phyloP scores from a whole-genome alignment of 1,284 basidiomycete species.

The Pyrrhoderma noxium region DNA sequence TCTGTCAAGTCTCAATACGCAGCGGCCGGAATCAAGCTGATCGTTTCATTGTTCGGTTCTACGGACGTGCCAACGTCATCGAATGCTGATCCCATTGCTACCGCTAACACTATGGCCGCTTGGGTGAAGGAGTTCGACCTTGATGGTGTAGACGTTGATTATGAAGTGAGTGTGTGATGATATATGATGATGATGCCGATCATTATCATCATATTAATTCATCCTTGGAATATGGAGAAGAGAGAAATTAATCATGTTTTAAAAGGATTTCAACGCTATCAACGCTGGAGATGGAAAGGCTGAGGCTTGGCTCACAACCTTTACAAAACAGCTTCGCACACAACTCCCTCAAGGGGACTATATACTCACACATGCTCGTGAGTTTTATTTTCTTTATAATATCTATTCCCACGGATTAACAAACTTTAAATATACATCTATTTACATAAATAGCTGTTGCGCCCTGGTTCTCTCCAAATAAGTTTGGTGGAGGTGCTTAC shows the following conservation, averaged over 20 bases:
- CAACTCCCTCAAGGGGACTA: slow-evolving; percentile 30
- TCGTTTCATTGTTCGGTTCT: slow-evolving; percentile 52
- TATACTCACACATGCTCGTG: slow-evolving; percentile 34
- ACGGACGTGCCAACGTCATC: slow-evolving; percentile 44
- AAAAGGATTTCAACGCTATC: slow-evolving; percentile 43
- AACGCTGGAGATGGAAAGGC: slow-evolving; percentile 32
- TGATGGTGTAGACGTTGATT: slow-evolving; percentile 52
- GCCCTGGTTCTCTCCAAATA: slow-evolving; percentile 40
- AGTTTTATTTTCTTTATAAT: slow-evolving; percentile 34
- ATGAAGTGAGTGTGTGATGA: slow-evolving; percentile 32
- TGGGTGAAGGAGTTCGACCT: slow-evolving; percentile 44
- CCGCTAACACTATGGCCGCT: slow-evolving; percentile 40
- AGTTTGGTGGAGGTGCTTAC: slow-evolving; percentile 52
- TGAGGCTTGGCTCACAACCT: slow-evolving; percentile 36
- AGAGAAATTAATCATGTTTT: background rate
- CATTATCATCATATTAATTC: too few relatives aligned
- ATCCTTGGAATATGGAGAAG: too few relatives aligned
- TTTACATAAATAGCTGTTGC: slow-evolving; percentile 8
- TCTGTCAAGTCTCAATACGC: slow-evolving; percentile 42
- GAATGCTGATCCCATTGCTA: slow-evolving; percentile 32
- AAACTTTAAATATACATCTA: background rate
- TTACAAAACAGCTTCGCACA: slow-evolving; percentile 34
- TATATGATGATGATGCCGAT: too few relatives aligned
- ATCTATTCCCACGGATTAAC: background rate
- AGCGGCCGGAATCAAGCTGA: slow-evolving; percentile 47